Percentiles rank a stretch among this genome's conserved stretches.
Evolutionary conservation across 768 basidiomycete species (phyloP).

Genomic region (Tylopilus subfusipes): DNA sequence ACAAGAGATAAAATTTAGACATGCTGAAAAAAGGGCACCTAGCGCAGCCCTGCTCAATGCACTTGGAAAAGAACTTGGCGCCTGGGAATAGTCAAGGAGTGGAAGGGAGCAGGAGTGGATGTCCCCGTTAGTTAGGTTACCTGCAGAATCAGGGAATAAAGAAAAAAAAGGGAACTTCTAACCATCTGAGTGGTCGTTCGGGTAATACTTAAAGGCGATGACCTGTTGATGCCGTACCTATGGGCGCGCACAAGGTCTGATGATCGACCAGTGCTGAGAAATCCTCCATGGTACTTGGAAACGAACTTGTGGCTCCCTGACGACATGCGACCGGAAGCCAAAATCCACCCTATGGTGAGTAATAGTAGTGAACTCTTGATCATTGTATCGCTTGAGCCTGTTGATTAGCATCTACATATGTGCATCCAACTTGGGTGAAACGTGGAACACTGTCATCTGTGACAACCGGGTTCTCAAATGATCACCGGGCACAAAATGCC

Average conservation of each 20-base stretch:
- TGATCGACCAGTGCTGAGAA: neutral
- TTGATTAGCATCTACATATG: neutral
- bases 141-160: neutral
- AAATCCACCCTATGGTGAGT: no score
- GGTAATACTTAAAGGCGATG: neutral
- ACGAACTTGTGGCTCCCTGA: neutral
- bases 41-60: neutral
- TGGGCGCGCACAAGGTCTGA: slow-evolving; percentile 1
- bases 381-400: neutral
- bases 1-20: neutral
- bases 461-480: neutral
- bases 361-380: no score
- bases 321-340: neutral
- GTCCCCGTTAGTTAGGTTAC: neutral
- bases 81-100: slow-evolving; percentile 2
- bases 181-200: neutral
- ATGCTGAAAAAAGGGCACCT: slow-evolving; percentile 3
- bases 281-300: neutral
- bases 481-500: neutral
- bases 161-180: neutral
- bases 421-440: neutral
- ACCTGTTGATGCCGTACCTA: slow-evolving; percentile 2
- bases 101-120: slow-evolving; percentile 1
- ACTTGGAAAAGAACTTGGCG: neutral
- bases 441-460: neutral